Evolutionary conservation across 768 basidiomycete genomes (phyloP), one percentile per base, ranked within the genome.

Genomic region (Boletus coccyginus): DNA sequence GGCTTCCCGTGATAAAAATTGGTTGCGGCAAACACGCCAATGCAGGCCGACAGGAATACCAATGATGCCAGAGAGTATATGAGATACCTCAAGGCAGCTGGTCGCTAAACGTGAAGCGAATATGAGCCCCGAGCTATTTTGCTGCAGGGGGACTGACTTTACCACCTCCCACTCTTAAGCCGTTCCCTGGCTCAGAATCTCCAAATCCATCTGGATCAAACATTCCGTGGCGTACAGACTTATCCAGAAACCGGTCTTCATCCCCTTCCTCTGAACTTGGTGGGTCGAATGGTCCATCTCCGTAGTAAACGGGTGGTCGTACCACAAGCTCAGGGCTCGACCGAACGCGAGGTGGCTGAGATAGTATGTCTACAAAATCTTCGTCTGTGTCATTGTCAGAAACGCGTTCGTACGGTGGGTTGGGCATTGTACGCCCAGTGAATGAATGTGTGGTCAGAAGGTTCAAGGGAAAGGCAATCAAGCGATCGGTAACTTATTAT

Each of bases 221-320:
- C n/a, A 33, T 16, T 12, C 43, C 52, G 7, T n/a, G 27, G 38
- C 58, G 53, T 5, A 50, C 63, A 2, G 71, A 66, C 65, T 87
- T 86, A 58, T 82, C 82, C 33, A 81, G 58, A 19, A 84, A 73
- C 14, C 29, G 49, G 9, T 75, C 68, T 33, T 78, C 80, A 29
- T 81, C 79, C 53, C 86, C 88, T n/a, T 87, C 87, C 46, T 86
- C 86, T n/a, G 89, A 90, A 63, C 87, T 88, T 8, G 89, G 87
- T 21, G 86, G 79, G 60, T 90, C 87, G 64, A 91, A 92, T 0
- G 83, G 78, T 0, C 90, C 88, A 19, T 91, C 89, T 32, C 80
- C 86, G 61, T 92, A 92, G 72, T 92, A 92, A 7, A 71, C 63
- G 2, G 61, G 62, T 3, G 77, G 77, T 46, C 68, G 63, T 19